These are phyloP conservation scores for Pholiota adiposa DNA, from an alignment of 1,284 basidiomycete species.

Conservation along the genomic window DNA sequence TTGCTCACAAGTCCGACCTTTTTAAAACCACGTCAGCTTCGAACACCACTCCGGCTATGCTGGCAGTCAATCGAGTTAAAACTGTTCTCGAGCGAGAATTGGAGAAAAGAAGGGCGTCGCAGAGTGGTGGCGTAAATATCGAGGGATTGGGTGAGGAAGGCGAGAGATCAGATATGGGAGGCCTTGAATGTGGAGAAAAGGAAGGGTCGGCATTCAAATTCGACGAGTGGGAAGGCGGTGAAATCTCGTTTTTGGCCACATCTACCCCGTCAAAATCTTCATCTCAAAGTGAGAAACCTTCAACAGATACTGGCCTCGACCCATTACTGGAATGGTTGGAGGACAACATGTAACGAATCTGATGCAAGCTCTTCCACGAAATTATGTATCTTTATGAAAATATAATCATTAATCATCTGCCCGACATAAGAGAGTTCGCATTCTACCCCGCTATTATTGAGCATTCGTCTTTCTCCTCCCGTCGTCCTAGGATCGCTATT, in stretches of 20 bases:
- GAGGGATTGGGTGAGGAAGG: conserved; percentile 73
- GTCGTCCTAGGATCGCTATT: neutral
- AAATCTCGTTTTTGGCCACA: conserved; percentile 66
- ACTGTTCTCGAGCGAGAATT: conserved; percentile 80
- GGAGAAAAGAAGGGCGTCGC: conserved; percentile 69
- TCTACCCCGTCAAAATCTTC: conserved; percentile 37
- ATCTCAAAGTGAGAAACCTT: conserved; percentile 42
- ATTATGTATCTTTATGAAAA: conserved; percentile 4
- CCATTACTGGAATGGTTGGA: conserved; percentile 56
- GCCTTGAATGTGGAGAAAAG: conserved; percentile 60
- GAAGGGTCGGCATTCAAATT: conserved; percentile 65
- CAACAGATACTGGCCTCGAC: conserved; percentile 45
- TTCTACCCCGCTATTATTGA: no score
- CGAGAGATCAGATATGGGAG: conserved; percentile 60
- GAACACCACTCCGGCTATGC: conserved; percentile 45
- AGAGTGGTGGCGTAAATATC: conserved; percentile 65
- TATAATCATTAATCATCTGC: neutral
- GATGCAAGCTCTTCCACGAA: neutral
- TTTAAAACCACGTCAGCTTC: conserved; percentile 55
- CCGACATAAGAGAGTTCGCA: no score
- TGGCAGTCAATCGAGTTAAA: conserved; percentile 71
- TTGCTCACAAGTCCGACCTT: conserved; percentile 78
- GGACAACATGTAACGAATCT: conserved; percentile 39
- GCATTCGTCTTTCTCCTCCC: no score
- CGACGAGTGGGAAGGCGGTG: conserved; percentile 79